A percentile compares a stretch with the other conserved stretches of the same genome.
These are phyloP conservation scores for Suillus lakei DNA, from an alignment of 768 basidiomycete species.

Conservation along the genomic window DNA sequence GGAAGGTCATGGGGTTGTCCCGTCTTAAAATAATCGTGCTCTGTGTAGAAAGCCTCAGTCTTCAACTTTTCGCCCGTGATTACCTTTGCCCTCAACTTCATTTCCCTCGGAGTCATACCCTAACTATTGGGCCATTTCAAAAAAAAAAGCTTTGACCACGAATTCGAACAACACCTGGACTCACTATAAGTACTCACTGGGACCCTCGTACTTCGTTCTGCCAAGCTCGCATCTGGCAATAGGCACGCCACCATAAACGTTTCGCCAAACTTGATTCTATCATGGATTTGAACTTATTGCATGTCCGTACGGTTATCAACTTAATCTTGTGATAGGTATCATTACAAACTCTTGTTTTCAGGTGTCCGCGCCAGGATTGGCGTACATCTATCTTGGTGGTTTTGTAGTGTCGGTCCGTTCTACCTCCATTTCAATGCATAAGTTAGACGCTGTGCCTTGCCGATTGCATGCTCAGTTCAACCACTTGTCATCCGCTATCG, in stretches of 20 bases:
- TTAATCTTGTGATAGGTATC: not conserved
- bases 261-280: too few relatives aligned
- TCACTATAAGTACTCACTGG: not conserved
- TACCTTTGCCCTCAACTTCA: not conserved
- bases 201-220: not conserved
- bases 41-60: too few relatives aligned
- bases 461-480: not conserved
- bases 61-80: not conserved
- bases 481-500: not conserved
- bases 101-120: not conserved
- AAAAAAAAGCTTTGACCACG: too few relatives aligned
- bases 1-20: not conserved
- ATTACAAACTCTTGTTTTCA: constrained; percentile 36
- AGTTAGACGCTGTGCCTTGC: too few relatives aligned
- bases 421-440: not conserved
- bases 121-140: too few relatives aligned
- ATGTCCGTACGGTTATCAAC: constrained; percentile 24
- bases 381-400: constrained; percentile 67
- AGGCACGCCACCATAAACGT: too few relatives aligned
- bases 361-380: constrained; percentile 57
- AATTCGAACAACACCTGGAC: not conserved
- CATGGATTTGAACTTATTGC: constrained; percentile 28
- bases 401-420: constrained; percentile 50
- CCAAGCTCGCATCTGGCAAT: not conserved
- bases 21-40: not conserved